A percentile compares a stretch with the other conserved stretches of the same genome.
phyloP scores from a whole-genome alignment of 371 early-diverging fungal genomes.

The Mucor racemosus region DNA sequence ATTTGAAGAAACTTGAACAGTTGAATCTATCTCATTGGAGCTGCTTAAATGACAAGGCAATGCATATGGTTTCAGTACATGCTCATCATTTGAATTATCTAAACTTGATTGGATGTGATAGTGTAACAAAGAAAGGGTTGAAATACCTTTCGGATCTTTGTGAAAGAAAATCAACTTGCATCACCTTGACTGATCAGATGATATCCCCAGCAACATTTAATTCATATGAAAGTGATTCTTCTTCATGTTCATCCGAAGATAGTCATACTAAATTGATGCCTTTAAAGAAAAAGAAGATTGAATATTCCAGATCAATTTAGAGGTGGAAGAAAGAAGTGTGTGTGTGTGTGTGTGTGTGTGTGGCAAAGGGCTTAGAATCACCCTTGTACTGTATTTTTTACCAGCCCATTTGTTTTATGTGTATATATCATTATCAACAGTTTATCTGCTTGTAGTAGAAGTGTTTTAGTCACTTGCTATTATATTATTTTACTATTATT shows the following conservation, averaged over 20 bases:
- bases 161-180: slow-evolving; percentile 28
- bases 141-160: slow-evolving; percentile 29
- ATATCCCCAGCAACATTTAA: slow-evolving; percentile 11
- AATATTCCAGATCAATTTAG: background rate
- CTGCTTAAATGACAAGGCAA: slow-evolving; percentile 29
- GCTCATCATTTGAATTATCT: slow-evolving; percentile 24
- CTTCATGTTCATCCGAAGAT: background rate
- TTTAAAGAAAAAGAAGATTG: background rate
- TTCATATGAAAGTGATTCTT: slow-evolving; percentile 12
- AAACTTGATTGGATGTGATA: slow-evolving; percentile 30
- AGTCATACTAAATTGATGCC: background rate
- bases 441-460: background rate
- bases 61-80: slow-evolving; percentile 22
- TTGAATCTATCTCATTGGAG: slow-evolving; percentile 36
- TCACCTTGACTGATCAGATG: slow-evolving; percentile 30
- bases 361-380: background rate
- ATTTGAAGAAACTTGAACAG: slow-evolving; percentile 24
- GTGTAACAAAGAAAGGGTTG: slow-evolving; percentile 27
- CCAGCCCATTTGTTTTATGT: background rate
- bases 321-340: background rate
- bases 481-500: background rate
- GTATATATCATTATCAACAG: background rate
- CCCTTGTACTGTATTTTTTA: background rate
- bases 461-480: background rate
- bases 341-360: too few species aligned